Percentiles rank a stretch among this genome's conserved stretches.
These are phyloP conservation scores for Pythium angustatum DNA, from an alignment of 352 stramenopile genomes.

Conservation along the genomic window DNA sequence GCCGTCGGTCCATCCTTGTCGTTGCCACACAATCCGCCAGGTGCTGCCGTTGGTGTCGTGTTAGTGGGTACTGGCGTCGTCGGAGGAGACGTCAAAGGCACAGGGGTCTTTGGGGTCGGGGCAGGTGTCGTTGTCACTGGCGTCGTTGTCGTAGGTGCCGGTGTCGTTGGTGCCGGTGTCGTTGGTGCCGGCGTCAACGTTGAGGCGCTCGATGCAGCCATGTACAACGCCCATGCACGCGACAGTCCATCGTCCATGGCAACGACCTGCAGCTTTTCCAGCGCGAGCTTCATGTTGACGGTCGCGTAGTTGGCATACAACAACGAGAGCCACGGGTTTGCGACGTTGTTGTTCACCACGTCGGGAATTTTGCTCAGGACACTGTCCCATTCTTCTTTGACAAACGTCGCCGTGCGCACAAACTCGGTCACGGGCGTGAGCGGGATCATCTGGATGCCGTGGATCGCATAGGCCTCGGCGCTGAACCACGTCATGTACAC, in stretches of 20 bases:
- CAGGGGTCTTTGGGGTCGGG: neutral
- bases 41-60: neutral
- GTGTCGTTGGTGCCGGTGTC: neutral
- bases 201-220: constrained; percentile 21
- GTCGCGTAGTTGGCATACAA: constrained; percentile 42
- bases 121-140: neutral
- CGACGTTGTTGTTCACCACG: constrained; percentile 37
- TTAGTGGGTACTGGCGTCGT: no score
- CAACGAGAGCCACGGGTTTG: constrained; percentile 30
- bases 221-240: constrained; percentile 38
- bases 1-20: neutral
- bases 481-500: constrained; percentile 79
- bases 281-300: constrained; percentile 18
- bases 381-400: constrained; percentile 66
- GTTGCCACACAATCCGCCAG: neutral
- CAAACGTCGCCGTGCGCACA: constrained; percentile 57
- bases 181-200: neutral
- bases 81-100: no score
- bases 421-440: constrained; percentile 71
- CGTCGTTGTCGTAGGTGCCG: neutral
- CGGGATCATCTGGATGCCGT: constrained; percentile 82
- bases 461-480: constrained; percentile 62
- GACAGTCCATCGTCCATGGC: constrained; percentile 34
- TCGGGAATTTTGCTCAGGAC: constrained; percentile 43
- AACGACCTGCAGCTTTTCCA: constrained; percentile 21